Conservation (phyloP, 164 flowering plant species). For the Annona squamosa region DNA sequence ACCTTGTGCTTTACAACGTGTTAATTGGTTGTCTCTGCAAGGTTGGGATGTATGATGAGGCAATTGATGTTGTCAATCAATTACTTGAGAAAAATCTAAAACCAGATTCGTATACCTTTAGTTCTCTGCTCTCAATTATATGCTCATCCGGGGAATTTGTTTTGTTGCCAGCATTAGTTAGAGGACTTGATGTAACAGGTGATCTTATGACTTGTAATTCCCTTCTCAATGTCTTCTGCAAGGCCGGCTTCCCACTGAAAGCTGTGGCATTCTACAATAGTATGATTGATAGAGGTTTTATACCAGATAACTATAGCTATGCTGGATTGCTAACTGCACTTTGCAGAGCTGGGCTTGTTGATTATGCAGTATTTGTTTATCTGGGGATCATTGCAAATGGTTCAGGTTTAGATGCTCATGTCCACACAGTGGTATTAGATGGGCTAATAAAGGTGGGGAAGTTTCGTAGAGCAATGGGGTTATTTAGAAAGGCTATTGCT, state of each 20-base stretch:
- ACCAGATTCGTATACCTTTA: constrained; percentile 53
- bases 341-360: constrained; percentile 37
- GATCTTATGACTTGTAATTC: constrained; percentile 50
- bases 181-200: constrained; percentile 20
- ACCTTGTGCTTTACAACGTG: constrained; percentile 53
- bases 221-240: constrained; percentile 36
- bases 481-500: constrained; percentile 34
- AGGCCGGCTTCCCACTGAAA: constrained; percentile 35
- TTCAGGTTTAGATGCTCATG: constrained; percentile 40
- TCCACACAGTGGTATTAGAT: constrained; percentile 40
- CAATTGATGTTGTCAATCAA: constrained; percentile 28
- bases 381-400: constrained; percentile 29
- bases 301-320: constrained; percentile 45
- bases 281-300: constrained; percentile 41
- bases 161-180: constrained; percentile 27
- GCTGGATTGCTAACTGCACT: constrained; percentile 41
- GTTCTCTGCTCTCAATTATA: constrained; percentile 35
- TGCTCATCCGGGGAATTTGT: constrained; percentile 25
- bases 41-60: constrained; percentile 40
- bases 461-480: constrained; percentile 26
- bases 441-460: constrained; percentile 43
- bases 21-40: constrained; percentile 48
- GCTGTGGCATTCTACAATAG: constrained; percentile 37
- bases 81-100: constrained; percentile 27
- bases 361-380: constrained; percentile 44